These are phyloP conservation scores for Haplosporangium gracile DNA, from an alignment of 192 early-diverging fungal genomes.

Conservation along the genomic window DNA sequence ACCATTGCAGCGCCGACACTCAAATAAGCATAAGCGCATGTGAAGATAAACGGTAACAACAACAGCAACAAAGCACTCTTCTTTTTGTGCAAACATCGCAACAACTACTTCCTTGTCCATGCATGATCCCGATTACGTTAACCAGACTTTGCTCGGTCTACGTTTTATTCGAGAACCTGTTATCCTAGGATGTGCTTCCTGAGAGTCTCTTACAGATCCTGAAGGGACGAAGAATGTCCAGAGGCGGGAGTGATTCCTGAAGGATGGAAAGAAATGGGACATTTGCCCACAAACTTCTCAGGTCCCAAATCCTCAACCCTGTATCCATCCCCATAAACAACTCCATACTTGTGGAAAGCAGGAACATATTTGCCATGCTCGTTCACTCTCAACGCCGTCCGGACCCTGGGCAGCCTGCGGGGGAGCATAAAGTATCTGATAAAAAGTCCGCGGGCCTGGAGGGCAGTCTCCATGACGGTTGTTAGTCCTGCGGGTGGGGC, in stretches of 20 bases:
- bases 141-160: too few species aligned
- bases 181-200: not conserved
- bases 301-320: constrained; percentile 57
- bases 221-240: not conserved
- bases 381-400: constrained; percentile 46
- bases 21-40: not conserved
- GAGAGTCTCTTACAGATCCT: not conserved
- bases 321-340: constrained; percentile 55
- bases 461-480: not conserved
- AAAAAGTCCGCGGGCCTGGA: constrained; percentile 40
- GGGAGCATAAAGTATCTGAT: constrained; percentile 58
- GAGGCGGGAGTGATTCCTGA: constrained; percentile 9
- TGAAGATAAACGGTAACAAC: too few species aligned
- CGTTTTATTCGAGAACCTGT: too few species aligned
- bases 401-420: constrained; percentile 19
- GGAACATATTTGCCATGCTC: constrained; percentile 49
- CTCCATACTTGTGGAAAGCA: constrained; percentile 45
- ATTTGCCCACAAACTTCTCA: constrained; percentile 52
- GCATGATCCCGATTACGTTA: too few species aligned
- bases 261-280: constrained; percentile 40
- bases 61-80: too few species aligned
- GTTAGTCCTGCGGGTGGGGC: constrained; percentile 15
- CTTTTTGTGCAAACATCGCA: too few species aligned
- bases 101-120: too few species aligned
- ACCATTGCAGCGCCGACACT: too few species aligned